Evolutionary conservation across 768 basidiomycete species (phyloP), one percentile per base, ranked within the genome.

Genomic region (Lenzites betulinus): DNA sequence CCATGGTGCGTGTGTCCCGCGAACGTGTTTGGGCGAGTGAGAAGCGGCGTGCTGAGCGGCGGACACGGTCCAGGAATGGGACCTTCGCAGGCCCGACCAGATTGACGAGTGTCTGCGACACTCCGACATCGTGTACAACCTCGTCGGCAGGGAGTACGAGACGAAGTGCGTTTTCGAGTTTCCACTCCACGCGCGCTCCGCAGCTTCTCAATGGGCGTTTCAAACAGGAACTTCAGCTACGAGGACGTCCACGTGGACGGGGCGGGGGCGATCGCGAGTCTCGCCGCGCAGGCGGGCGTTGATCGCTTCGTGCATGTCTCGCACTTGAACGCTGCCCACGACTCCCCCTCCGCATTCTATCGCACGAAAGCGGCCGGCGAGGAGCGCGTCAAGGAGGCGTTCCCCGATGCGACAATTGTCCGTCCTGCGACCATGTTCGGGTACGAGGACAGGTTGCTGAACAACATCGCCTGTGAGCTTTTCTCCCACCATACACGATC

Each of bases 71-170:
- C 64, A 98, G 95, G 96, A 98, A 83, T 98, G 94, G 93, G 94
- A 98, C 71, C 81, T 96, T 49, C 84, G 93, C 58, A 89, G 92
- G 70, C 90, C 93, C 68, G 82, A 86, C 51, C 93, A 95, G 70
- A 97, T 95, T 67, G 92, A 86, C 39, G 96, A 98, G 72, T 97
- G 95, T 74, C 73, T 98, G 60, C 82, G 92, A 65, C 94, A 97
- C 75, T 98, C 96, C 20, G 93, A 98, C 72, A 90, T 89, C 5
- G 97, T 99, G 22, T 97, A 95, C 80, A 98, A 98, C 77, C 88
- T 98, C 58, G 89, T 92, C 51, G 95, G 96, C 20, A 81, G 95
- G 51, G 92, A 98, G 73, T 96, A 89, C 72, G 91, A 93, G 78
- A 99, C 97, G 61, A 96, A 96, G 96, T 96, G 67, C 51, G 83